Conservation (phyloP, 768 basidiomycete species). For the Suillus tomentosus region DNA sequence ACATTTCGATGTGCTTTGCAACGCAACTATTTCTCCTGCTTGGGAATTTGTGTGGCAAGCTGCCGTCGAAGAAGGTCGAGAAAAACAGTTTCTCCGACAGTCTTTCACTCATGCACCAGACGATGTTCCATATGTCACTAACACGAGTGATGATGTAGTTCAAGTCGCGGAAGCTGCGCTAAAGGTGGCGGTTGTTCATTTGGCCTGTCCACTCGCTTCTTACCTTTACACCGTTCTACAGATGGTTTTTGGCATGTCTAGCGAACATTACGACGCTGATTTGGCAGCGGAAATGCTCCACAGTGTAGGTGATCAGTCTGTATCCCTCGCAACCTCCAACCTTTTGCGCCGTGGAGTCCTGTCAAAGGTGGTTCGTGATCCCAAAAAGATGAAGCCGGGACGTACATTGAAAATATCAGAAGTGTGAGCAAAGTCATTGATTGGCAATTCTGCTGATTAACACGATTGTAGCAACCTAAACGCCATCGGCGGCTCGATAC, state of each 20-base stretch:
- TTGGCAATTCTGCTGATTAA: conserved; percentile 4
- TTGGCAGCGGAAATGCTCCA: conserved; percentile 58
- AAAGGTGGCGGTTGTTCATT: conserved; percentile 50
- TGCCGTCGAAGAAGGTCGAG: conserved; percentile 72
- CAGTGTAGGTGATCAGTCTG: conserved; percentile 54
- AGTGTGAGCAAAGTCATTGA: conserved; percentile 37
- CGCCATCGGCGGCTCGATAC: conserved; percentile 62
- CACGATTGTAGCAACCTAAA: conserved; percentile 58
- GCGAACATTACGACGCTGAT: conserved; percentile 67
- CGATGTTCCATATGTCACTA: conserved; percentile 21
- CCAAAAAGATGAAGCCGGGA: conserved; percentile 65
- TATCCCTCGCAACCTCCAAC: conserved; percentile 56
- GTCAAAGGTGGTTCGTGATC: conserved; percentile 65
- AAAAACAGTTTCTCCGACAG: conserved; percentile 62
- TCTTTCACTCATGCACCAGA: conserved; percentile 51
- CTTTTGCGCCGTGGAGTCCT: conserved; percentile 67
- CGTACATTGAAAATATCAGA: conserved; percentile 79
- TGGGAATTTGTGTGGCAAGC: conserved; percentile 81
- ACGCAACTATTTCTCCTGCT: conserved; percentile 39
- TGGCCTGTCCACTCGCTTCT: not conserved
- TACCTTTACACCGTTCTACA: conserved; percentile 30
- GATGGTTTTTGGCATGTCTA: conserved; percentile 79
- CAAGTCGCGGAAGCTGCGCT: conserved; percentile 66
- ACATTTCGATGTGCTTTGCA: conserved; percentile 55
- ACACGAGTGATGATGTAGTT: conserved; percentile 38